Evolutionary conservation across 441 rosid species (phyloP), one percentile per base, ranked within the genome.

Genomic region (Populus tomentosa): DNA sequence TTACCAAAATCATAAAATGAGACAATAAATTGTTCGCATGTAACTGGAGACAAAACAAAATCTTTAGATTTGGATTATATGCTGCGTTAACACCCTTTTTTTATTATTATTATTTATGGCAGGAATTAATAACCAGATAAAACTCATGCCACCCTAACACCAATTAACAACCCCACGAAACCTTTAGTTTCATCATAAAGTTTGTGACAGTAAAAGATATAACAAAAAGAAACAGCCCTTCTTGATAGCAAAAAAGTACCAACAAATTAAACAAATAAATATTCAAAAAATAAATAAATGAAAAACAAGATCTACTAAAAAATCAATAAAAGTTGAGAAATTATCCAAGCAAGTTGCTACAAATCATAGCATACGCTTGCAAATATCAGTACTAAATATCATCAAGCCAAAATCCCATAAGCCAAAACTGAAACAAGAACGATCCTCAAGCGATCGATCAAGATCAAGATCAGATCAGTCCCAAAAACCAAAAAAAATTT

Each of bases 401-500:
- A 62, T 62, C 33, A 69, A 62, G 20, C 33, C 32, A 40, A 80
- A 40, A 80, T 18, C 28, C 23, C 74, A 72, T 0, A 24, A 76
- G 38, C 42, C 21, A 62, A 69, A 13, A 5, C 26, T 61, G 2
- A 61, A 21, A 21, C 28, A 61, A n/a, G 65, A 61, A 10, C 28
- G 14, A 38, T 32, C 61, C 32, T 66, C 20, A 9, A 64, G 10
- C 20, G 35, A 79, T 40, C 46, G 14, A 40, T 40, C 46, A 62
- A 77, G 13, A 40, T 40, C 46, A 40, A 40, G 73, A 75, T 73
- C 71, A 62, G 78, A 83, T 80, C 82, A 76, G 70, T 14, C 50
- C 72, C 28, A 9, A 26, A 13, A 66, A 50, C 6, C 23, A 30
- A 62, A 36, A 10, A 30, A 24, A 53, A 67, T 33, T 30, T 32